Base-by-base conservation (phyloP, 441 rosid species). In the California macrophylla region DNA sequence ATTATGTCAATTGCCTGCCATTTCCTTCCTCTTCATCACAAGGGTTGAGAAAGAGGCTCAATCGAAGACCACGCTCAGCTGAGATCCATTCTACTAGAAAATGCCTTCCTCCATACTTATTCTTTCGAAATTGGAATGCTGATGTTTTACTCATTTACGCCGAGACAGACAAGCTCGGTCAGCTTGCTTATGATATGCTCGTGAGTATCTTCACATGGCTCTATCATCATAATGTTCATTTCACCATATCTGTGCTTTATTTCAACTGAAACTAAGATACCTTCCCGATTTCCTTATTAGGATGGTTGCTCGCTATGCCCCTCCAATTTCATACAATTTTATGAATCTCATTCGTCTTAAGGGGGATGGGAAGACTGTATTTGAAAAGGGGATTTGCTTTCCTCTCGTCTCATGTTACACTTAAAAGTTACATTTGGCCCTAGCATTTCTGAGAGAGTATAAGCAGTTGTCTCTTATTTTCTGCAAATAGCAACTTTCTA, bases 271-370 rank as follows among this genome's bases (percentile, higher is more conserved):
- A 15, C 40, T 70, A 61, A 71, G 76, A 65, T 45, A 72, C 69
- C 68, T 64, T 73, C 64, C 70, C 62, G 21, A 75, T 36, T 24
- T 71, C 54, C 72, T 50, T 80, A 18, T 50, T 72, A 95, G 99
- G 89, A 95, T 92, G 98, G 86, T 95, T 82, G 99, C 98, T 78
- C 93, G 98, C 75, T 92, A 95, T 79, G 97, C 98, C 10, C 91
- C 99, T 32, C 93, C 97, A 71, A 82, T 95, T 79, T 90, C 97
- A 10, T 95, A 90, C 85, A 95, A 95, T 78, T 90, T 92, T 80
- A 94, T 95, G 70, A 89, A 90, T 81, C 98, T 95, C 71, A 92
- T 92, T 76, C 83, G 83, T 80, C 91, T 87, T 69, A 78, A 76
- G 60, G 72, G 77, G 30, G 74, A 75, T 45, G 69, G 47, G 10